A percentile compares a stretch with the other conserved stretches of the same genome.
Evolutionary conservation across 2,329 filamentous ascomycete species (phyloP).

Genomic region (Venturia asperata): DNA sequence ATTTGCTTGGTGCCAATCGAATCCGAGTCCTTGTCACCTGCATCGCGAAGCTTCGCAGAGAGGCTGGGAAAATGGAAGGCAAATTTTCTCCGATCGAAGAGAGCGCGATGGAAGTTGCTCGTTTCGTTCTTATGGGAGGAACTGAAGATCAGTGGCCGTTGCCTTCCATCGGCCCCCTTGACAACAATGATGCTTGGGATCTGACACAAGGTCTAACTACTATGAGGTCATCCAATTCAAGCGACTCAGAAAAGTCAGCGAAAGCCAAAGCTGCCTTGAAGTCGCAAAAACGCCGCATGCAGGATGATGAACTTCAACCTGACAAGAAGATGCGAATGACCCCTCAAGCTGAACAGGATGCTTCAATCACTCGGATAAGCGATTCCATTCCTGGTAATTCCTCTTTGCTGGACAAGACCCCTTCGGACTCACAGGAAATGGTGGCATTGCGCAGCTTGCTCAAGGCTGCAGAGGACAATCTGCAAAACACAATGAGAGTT

Average conservation of each 20-base stretch:
- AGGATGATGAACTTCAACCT: slow-evolving; percentile 11
- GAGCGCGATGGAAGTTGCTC: slow-evolving; percentile 15
- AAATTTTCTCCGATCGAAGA: slow-evolving; percentile 10
- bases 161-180: slow-evolving; percentile 16
- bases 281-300: slow-evolving; percentile 8
- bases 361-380: slow-evolving; percentile 15
- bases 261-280: slow-evolving; percentile 15
- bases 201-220: slow-evolving; percentile 15
- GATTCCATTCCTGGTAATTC: slow-evolving; percentile 6
- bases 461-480: slow-evolving; percentile 11
- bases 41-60: slow-evolving; percentile 17
- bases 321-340: slow-evolving; percentile 18
- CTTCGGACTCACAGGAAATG: slow-evolving; percentile 9
- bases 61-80: slow-evolving; percentile 2
- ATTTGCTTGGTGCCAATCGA: slow-evolving; percentile 9
- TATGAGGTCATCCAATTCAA: slow-evolving; percentile 13
- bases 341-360: slow-evolving; percentile 16
- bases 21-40: slow-evolving; percentile 14
- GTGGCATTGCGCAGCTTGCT: slow-evolving; percentile 10
- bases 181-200: slow-evolving; percentile 19
- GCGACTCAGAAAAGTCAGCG: slow-evolving; percentile 16
- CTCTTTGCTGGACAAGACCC: slow-evolving; percentile 11
- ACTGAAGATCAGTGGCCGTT: slow-evolving; percentile 16
- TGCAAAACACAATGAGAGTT: neutral
- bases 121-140: slow-evolving; percentile 11